Evolutionary conservation across 1,284 basidiomycete species (phyloP), one percentile per base, ranked within the genome.

Genomic region (Tilletia setariae): DNA sequence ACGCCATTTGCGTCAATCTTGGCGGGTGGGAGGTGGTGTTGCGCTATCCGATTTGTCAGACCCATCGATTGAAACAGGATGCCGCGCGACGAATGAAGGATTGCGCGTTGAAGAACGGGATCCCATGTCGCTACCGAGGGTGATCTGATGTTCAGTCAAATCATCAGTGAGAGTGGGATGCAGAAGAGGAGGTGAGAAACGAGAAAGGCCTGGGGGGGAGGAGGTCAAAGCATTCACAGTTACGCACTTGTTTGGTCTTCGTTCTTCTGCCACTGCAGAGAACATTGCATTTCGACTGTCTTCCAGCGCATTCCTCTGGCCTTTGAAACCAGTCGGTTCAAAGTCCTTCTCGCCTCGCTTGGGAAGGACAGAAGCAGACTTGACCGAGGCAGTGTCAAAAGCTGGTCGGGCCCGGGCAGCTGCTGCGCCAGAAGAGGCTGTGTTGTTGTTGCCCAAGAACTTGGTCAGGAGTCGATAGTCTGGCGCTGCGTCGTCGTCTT

Each of bases 221-320:
- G n/a, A n/a, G n/a, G n/a, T n/a, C n/a, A n/a, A n/a, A n/a, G n/a
- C n/a, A n/a, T n/a, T n/a, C n/a, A n/a, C n/a, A n/a, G 68, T 21
- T 40, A 82, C 86, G 68, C 93, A 86, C 13, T 88, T 87, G 2
- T 90, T 88, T 44, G 87, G 86, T 49, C 47, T 49, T 8, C 47
- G 47, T 19, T 49, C 47, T 15, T 7, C 8, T 19, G n/a, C 47
- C 1, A 49, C 83, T 0, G 92, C 89, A 49, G 89, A 88, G 70
- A 94, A 90, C 89, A 96, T 92, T 9, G 94, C 93, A 67, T 87
- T 85, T 64, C 94, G 85, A 82, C 91, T 90, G 28, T 88, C 84
- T 74, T 94, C 91, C n/a, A 95, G 85, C 67, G 89, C 89, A 62
- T 92, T 91, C 21, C 88, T 87, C 68, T 91, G 87, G 53, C 88